Evolutionary conservation across 2,329 filamentous ascomycete species (phyloP).

Genomic region (Pseudogymnoascus sp.): DNA sequence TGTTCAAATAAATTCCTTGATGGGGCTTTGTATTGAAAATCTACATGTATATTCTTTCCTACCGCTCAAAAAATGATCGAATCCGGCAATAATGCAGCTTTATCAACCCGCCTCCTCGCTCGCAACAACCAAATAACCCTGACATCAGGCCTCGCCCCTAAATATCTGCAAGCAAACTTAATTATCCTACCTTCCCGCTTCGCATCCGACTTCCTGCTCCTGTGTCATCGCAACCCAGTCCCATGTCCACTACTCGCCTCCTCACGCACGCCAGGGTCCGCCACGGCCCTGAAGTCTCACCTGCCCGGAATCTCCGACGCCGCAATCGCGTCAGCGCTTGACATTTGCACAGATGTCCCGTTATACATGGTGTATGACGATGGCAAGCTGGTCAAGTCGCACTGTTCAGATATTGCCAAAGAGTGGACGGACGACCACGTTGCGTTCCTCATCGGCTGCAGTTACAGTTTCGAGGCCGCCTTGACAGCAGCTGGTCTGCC

Average conservation of each 20-base stretch:
- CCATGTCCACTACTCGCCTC: constrained; percentile 54
- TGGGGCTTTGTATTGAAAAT: not conserved
- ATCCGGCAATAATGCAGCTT: not conserved
- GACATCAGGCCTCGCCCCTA: constrained; percentile 49
- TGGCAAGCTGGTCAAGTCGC: constrained; percentile 34
- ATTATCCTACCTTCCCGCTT: constrained; percentile 51
- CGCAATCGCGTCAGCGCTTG: constrained; percentile 37
- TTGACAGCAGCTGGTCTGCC: constrained; percentile 43
- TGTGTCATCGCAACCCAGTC: constrained; percentile 56
- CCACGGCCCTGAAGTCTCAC: constrained; percentile 33
- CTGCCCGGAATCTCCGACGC: constrained; percentile 25
- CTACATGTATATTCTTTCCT: not conserved
- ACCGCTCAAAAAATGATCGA: not conserved
- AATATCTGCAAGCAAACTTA: constrained; percentile 55
- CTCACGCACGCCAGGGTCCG: constrained; percentile 39
- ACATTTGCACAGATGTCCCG: constrained; percentile 52
- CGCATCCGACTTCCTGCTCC: constrained; percentile 49
- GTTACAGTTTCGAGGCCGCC: constrained; percentile 55
- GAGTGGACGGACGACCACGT: constrained; percentile 54
- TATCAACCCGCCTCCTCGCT: constrained; percentile 15
- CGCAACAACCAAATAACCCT: constrained; percentile 16
- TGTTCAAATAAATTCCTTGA: not conserved
- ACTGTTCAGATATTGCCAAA: constrained; percentile 37
- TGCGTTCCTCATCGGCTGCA: constrained; percentile 57
- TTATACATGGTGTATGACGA: constrained; percentile 52